Percentiles rank a stretch among this genome's conserved stretches.
Conservation (phyloP, 306 rosid genomes). For the Benincasa hispida region DNA sequence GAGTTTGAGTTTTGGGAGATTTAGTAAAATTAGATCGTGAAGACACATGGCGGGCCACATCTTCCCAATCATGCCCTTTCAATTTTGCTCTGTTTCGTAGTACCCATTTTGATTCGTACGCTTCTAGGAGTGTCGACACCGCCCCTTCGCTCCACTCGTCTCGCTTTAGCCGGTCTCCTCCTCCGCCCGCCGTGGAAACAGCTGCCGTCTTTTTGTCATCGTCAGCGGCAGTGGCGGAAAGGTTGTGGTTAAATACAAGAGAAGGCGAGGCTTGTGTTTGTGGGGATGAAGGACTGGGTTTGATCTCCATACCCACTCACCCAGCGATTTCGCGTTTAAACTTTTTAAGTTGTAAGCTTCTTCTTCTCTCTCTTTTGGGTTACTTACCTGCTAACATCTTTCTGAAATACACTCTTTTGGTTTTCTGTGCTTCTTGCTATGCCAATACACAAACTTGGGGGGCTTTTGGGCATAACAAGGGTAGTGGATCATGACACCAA, state of each 20-base stretch:
- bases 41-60: conserved; percentile 60
- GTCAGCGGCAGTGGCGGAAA: too few relatives aligned
- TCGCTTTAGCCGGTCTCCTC: conserved; percentile 45
- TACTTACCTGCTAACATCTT: conserved; percentile 61
- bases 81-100: conserved; percentile 85
- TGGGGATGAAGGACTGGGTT: conserved; percentile 11
- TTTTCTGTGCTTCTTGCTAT: background rate
- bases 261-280: conserved; percentile 28
- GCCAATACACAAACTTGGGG: background rate
- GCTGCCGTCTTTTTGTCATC: too few relatives aligned
- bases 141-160: conserved; percentile 99
- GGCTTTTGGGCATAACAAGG: background rate
- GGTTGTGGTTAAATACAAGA: conserved; percentile 33
- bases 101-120: conserved; percentile 76
- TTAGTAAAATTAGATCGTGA: conserved; percentile 48
- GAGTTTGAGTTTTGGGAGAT: conserved; percentile 75
- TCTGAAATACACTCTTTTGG: background rate
- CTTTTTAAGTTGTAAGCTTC: background rate
- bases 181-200: conserved; percentile 10
- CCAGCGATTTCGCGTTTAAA: too few relatives aligned
- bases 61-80: conserved; percentile 97
- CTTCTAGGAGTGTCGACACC: conserved; percentile 70
- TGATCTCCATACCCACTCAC: conserved; percentile 48
- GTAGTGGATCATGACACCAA: background rate
- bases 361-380: too few relatives aligned